Evolutionary conservation across 1,284 basidiomycete species (phyloP).

Genomic region (Leccinum variabile): DNA sequence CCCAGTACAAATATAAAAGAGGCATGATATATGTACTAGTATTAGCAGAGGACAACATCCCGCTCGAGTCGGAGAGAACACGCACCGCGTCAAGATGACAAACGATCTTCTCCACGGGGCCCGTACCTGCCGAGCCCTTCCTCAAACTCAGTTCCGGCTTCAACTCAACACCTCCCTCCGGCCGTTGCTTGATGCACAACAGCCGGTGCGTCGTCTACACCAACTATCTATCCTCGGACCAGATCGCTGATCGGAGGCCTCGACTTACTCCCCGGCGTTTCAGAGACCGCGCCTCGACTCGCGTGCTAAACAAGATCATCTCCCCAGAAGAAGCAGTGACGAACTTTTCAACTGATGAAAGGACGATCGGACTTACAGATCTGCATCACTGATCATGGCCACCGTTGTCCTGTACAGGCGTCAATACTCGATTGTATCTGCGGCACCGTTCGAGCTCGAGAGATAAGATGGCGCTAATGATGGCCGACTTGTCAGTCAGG

Average conservation of each 20-base stretch:
- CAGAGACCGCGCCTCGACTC: conserved; percentile 54
- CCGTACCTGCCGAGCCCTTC: conserved; percentile 34
- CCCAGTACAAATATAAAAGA: too few species aligned
- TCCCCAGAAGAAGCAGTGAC: conserved; percentile 48
- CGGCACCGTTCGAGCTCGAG: conserved; percentile 43
- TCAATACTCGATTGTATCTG: conserved; percentile 43
- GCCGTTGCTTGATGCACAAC: conserved; percentile 54
- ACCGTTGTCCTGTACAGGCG: conserved; percentile 56
- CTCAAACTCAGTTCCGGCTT: conserved; percentile 51
- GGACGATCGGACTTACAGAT: conserved; percentile 40
- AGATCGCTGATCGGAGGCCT: conserved; percentile 50
- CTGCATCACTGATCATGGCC: conserved; percentile 35
- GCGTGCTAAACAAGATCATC: conserved; percentile 47
- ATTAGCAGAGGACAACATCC: too few species aligned
- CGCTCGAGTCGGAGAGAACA: neutral
- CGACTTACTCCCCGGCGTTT: conserved; percentile 57
- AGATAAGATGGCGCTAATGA: conserved; percentile 31
- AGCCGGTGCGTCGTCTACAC: conserved; percentile 58
- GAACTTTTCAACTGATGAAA: conserved; percentile 32
- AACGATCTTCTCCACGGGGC: conserved; percentile 52
- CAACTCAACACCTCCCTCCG: conserved; percentile 38
- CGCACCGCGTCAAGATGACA: conserved; percentile 57
- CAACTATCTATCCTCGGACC: conserved; percentile 56
- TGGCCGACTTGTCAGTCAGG: conserved; percentile 40
- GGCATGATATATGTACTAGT: too few species aligned